phyloP scores from a whole-genome alignment of 1,284 basidiomycete genomes.

The Ustilago esculenta region DNA sequence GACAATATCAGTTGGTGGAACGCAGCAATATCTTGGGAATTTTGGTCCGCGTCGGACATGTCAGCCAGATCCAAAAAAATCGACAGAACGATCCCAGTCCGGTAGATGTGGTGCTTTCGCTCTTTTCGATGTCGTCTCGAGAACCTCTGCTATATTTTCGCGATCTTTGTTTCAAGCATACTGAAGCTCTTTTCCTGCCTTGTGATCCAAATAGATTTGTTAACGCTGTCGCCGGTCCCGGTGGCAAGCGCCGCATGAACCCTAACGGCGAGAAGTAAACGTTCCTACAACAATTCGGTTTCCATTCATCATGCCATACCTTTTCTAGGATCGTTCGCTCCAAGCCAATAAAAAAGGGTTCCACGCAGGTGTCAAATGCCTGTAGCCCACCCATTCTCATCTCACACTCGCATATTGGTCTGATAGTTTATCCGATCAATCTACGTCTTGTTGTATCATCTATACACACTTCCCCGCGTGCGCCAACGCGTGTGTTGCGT shows the following conservation, averaged over 20 bases:
- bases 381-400: neutral
- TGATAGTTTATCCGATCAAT: conserved; percentile 4
- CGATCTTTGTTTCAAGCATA: neutral
- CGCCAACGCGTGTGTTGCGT: no score
- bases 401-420: conserved; percentile 10
- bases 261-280: conserved; percentile 63
- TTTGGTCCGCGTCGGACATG: no score
- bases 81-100: no score
- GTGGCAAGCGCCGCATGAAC: conserved; percentile 92
- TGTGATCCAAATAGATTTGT: conserved; percentile 77
- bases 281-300: neutral
- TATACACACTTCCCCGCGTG: neutral
- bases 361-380: no score
- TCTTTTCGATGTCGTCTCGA: conserved; percentile 1
- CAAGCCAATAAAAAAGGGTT: conserved; percentile 15
- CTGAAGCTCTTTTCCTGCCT: no score
- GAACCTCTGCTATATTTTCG: no score
- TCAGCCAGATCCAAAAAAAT: no score
- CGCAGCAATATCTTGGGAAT: no score
- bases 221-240: conserved; percentile 87
- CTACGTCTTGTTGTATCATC: conserved; percentile 15
- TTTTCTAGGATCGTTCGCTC: conserved; percentile 15
- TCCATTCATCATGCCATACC: conserved; percentile 5
- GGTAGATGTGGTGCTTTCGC: no score
- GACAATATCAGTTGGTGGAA: no score